phyloP scores from a whole-genome alignment of 257 asterid species.

The Salvia hispanica region DNA sequence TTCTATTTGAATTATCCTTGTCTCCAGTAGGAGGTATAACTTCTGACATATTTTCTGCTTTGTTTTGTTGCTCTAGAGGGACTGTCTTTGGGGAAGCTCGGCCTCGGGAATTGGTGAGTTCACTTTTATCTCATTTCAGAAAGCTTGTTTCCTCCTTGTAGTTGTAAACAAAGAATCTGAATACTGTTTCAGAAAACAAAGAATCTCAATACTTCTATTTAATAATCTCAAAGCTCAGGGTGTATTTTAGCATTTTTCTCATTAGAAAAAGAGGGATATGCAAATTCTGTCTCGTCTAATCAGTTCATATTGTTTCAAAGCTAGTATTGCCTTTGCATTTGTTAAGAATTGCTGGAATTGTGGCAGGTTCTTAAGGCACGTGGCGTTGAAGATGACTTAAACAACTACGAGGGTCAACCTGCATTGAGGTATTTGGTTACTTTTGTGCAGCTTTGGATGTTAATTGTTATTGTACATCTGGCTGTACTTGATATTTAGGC shows the following conservation, averaged over 20 bases:
- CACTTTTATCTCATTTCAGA: slow-evolving; percentile 14
- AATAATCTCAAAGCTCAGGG: too few relatives aligned
- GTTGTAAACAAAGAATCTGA: neutral
- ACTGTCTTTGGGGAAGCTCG: slow-evolving; percentile 80
- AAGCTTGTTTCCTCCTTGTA: neutral
- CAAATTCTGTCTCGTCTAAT: too few relatives aligned
- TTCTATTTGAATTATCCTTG: slow-evolving; percentile 21
- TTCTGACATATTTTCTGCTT: slow-evolving; percentile 32
- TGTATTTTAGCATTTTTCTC: too few relatives aligned
- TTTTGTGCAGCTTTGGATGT: neutral
- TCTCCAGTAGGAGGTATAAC: slow-evolving; percentile 24
- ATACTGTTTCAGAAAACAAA: too few relatives aligned
- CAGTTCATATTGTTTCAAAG: slow-evolving; percentile 15
- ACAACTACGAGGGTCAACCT: slow-evolving; percentile 52
- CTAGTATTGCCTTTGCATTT: slow-evolving; percentile 20
- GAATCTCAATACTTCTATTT: too few relatives aligned
- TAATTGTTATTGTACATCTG: neutral
- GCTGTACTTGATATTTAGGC: neutral
- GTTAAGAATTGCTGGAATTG: slow-evolving; percentile 18
- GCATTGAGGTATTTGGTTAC: slow-evolving; percentile 48
- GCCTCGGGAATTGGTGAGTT: slow-evolving; percentile 82
- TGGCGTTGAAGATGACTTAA: slow-evolving; percentile 55
- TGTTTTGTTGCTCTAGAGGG: slow-evolving; percentile 54
- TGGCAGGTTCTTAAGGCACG: slow-evolving; percentile 76
- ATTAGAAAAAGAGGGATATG: too few relatives aligned